Evolutionary conservation across 768 basidiomycete species (phyloP), one percentile per base, ranked within the genome.

Genomic region (Lactifluus volemus): DNA sequence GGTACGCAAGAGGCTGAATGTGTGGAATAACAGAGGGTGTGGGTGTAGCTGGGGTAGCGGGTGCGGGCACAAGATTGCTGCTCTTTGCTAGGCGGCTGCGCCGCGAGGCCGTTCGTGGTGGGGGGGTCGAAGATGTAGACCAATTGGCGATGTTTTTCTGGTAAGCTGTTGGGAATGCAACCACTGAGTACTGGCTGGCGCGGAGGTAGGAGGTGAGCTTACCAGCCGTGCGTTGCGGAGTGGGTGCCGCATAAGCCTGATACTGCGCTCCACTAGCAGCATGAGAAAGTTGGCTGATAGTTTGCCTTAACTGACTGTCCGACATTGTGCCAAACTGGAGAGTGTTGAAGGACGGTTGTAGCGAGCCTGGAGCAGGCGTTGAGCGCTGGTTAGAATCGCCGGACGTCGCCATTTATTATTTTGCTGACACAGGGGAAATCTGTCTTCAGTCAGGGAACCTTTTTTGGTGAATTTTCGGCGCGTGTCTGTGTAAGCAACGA

Each of bases 131-230:
- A 0, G 85, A 74, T 5, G 79, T 77, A 4, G 85, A 84, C 86
- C 86, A 88, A 25, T 81, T 83, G 36, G 84, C 80, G 15, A 88
- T 74, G 65, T 88, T 88, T 77, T 83, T 86, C 61, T 81, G 75
- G 68, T 88, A 88, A 2, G 80, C 81, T 82, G 48, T 38, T 14
- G 29, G 32, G 2, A 3, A 49, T 12, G 48, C 47, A 51, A 12
- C 68, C 2, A 29, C 12, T n/a, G 49, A 14, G 19, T 15, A 9
- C 25, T 4, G 10, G 11, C 19, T 17, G 30, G 5, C 17, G 51
- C 34, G 17, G 9, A 9, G 17, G 5, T 17, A n/a, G 2, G 21
- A 19, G 11, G 1, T 34, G 19, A 1, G 42, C 55, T 54, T 42
- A 66, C 63, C 59, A 5, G 52, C 44, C 21, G 61, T 65, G 39